Percentiles rank a stretch among this genome's conserved stretches.
phyloP scores from a whole-genome alignment of 2,329 filamentous ascomycete genomes.

The Zymoseptoria crescenta region DNA sequence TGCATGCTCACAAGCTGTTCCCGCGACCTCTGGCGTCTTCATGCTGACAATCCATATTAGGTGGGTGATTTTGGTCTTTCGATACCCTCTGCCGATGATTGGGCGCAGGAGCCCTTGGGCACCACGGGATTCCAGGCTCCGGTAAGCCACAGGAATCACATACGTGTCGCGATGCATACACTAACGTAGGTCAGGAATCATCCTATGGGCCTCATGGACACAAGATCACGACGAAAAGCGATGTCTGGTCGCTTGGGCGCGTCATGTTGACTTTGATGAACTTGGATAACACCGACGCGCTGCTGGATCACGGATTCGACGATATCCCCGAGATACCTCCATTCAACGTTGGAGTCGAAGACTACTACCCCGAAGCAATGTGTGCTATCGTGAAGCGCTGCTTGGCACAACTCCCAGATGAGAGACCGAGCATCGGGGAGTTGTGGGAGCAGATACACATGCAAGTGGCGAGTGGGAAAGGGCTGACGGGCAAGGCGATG shows the following conservation, averaged over 20 bases:
- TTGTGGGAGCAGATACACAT: neutral
- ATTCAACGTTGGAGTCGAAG: neutral
- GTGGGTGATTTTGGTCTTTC: neutral
- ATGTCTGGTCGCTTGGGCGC: constrained; percentile 3
- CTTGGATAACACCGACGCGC: neutral
- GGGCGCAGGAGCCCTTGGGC: neutral
- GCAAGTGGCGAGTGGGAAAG: neutral
- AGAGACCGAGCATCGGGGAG: neutral
- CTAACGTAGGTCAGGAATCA: neutral
- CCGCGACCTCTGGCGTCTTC: neutral
- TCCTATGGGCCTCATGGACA: neutral
- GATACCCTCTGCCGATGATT: neutral
- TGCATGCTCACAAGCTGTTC: neutral
- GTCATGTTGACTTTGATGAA: constrained; percentile 6
- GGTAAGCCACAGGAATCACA: neutral
- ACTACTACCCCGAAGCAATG: neutral
- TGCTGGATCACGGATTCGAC: neutral
- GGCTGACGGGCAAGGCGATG: neutral
- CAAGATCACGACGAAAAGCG: neutral
- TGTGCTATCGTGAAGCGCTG: neutral
- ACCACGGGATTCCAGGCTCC: neutral
- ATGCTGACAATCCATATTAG: neutral
- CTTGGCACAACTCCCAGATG: neutral
- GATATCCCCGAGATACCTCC: neutral
- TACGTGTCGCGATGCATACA: neutral